Evolutionary conservation across 2,329 filamentous ascomycete species (phyloP).

Genomic region (Colletotrichum lentis): DNA sequence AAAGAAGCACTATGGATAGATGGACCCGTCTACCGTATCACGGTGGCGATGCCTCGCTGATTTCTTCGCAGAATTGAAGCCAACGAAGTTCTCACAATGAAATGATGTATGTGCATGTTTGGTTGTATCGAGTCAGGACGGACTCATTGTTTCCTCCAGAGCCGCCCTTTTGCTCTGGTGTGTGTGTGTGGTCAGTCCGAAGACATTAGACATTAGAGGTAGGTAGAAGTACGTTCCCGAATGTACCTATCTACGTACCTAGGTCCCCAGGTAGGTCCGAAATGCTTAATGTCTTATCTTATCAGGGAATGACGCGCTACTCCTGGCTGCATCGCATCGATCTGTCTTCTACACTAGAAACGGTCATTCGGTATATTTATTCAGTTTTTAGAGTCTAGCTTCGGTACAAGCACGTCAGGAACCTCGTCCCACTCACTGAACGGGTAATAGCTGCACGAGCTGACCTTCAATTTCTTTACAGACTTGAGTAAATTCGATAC

Average conservation of each 20-base stretch:
- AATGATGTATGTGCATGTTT: background rate
- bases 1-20: slow-evolving; percentile 33
- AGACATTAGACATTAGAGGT: no score
- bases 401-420: no score
- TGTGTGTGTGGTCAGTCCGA: no score
- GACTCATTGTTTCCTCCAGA: no score
- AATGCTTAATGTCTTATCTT: background rate
- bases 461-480: no score
- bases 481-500: background rate
- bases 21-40: slow-evolving; percentile 24
- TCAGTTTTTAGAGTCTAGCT: background rate
- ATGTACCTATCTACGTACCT: background rate
- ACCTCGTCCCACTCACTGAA: no score
- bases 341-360: background rate
- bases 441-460: background rate
- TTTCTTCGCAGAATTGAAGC: slow-evolving; percentile 33
- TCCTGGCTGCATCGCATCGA: background rate
- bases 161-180: no score
- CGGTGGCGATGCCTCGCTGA: slow-evolving; percentile 25
- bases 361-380: background rate
- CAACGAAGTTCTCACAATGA: slow-evolving; percentile 18
- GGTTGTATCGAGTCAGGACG: background rate
- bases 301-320: background rate
- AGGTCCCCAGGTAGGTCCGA: background rate
- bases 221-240: no score